A percentile compares a stretch with the other conserved stretches of the same genome.
Conservation (phyloP, 139 green algal species). For the Chlamydomonas sp. region DNA sequence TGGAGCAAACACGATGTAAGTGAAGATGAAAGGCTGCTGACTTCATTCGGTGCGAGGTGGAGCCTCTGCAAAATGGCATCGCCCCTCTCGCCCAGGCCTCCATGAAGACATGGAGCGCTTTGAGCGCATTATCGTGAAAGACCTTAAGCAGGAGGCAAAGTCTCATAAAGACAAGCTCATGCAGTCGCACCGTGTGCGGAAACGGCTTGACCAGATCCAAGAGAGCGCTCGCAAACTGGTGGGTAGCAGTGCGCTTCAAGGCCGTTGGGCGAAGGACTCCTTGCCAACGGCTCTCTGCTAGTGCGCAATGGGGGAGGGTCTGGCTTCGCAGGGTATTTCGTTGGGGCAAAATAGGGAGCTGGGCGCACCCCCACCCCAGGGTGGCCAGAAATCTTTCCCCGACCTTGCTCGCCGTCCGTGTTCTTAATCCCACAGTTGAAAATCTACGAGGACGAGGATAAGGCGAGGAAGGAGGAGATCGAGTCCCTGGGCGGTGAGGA, state of each 20-base stretch:
- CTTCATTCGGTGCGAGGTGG: background rate
- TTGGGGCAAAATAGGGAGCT: background rate
- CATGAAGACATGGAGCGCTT: constrained; percentile 95
- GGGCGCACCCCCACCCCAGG: background rate
- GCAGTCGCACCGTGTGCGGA: constrained; percentile 83
- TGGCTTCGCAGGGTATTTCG: background rate
- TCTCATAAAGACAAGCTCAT: constrained; percentile 81
- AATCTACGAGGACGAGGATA: constrained; percentile 93
- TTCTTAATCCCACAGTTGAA: constrained; percentile 56
- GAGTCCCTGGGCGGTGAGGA: constrained; percentile 77
- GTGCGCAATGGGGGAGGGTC: background rate
- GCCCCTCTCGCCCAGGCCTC: constrained; percentile 45
- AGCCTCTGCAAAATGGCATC: background rate
- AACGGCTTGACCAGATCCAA: constrained; percentile 86
- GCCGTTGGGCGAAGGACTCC: background rate
- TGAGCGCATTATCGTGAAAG: constrained; percentile 86
- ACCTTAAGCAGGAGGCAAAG: constrained; percentile 84
- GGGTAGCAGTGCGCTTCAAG: constrained; percentile 8
- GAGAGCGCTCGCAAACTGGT: constrained; percentile 82
- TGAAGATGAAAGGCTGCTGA: background rate
- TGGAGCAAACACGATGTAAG: constrained; percentile 91
- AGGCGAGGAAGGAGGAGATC: constrained; percentile 90
- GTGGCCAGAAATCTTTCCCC: background rate
- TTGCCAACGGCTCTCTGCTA: background rate
- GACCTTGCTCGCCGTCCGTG: background rate